Base-by-base conservation (phyloP, 169 alveolate genomes). In the Cystoisospora suis region DNA sequence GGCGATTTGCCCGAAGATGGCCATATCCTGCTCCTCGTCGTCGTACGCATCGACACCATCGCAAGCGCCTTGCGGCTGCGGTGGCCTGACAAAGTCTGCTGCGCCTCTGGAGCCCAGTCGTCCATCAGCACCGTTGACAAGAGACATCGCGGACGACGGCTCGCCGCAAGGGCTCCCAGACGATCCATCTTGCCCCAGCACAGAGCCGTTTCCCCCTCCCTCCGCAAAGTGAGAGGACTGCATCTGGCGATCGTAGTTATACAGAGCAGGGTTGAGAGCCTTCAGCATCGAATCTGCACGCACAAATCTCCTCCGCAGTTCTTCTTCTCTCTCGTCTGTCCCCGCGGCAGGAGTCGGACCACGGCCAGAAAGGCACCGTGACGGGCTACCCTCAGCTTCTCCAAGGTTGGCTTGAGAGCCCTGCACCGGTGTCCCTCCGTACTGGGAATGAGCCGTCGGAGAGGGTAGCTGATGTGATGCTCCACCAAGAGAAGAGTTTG, bases 221-320 rank as follows among this genome's bases (percentile, higher is more conserved):
- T n/a, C n/a, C n/a, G n/a, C n/a, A n/a, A n/a, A n/a, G n/a, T n/a
- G n/a, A n/a, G n/a, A n/a, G n/a, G n/a, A n/a, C n/a, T n/a, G n/a
- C n/a, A n/a, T n/a, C 77, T 65, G 77, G 12, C 12, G n/a, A 44
- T 65, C 77, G 77, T 65, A 65, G 77, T 65, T 65, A 44, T 65
- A 65, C 77, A 65, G 42, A 1, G 42, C 77, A 20, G 77, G 77
- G 77, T 65, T 65, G 23, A 65, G 40, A 20, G 77, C 38, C 77
- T 17, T 12, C 1, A 65, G 42, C 77, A 65, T 65, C 42, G 77
- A 65, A 44, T 65, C 77, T 1, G 77, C 72, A 34, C 72, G 72
- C 44, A 44, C 77, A 44, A 65, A n/a, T 1, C 77, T 36, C n/a
- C 77, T 58, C 12, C 77, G 77, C 77, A 65, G 42, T 1, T 44